Evolutionary conservation across 164 flowering plant genomes (phyloP).

Genomic region (Protea cynaroides): DNA sequence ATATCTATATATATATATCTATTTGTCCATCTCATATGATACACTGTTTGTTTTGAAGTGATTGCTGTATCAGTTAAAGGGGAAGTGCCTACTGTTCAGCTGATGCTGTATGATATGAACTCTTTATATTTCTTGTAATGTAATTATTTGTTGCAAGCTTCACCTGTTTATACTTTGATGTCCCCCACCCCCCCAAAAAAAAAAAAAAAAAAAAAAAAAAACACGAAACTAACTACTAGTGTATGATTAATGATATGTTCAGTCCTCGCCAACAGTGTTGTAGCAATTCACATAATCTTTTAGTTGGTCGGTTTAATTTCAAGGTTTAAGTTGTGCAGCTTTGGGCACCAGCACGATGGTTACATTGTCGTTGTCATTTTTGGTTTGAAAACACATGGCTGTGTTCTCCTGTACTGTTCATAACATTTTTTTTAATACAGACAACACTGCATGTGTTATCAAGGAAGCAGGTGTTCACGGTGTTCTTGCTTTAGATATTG

Average conservation of each 20-base stretch:
- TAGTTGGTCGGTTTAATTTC: conserved; percentile 13
- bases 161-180: too few species aligned
- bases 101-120: too few species aligned
- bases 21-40: too few species aligned
- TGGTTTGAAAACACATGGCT: conserved; percentile 3
- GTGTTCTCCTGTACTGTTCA: conserved; percentile 16
- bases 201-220: too few species aligned
- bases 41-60: too few species aligned
- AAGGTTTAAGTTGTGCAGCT: conserved; percentile 12
- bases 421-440: background rate
- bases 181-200: too few species aligned
- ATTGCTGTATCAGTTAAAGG: conserved; percentile 1
- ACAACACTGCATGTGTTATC: background rate
- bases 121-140: conserved; percentile 1
- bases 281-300: background rate
- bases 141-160: background rate
- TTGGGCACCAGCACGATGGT: conserved; percentile 14
- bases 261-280: background rate
- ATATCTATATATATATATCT: too few species aligned
- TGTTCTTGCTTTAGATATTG: background rate
- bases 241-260: too few species aligned
- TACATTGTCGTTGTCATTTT: conserved; percentile 27
- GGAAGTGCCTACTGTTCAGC: conserved; percentile 19
- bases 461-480: background rate
- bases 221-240: too few species aligned